These are phyloP conservation scores for Monilinia aucupariae DNA, from an alignment of 2,329 filamentous ascomycete species.

Conservation along the genomic window DNA sequence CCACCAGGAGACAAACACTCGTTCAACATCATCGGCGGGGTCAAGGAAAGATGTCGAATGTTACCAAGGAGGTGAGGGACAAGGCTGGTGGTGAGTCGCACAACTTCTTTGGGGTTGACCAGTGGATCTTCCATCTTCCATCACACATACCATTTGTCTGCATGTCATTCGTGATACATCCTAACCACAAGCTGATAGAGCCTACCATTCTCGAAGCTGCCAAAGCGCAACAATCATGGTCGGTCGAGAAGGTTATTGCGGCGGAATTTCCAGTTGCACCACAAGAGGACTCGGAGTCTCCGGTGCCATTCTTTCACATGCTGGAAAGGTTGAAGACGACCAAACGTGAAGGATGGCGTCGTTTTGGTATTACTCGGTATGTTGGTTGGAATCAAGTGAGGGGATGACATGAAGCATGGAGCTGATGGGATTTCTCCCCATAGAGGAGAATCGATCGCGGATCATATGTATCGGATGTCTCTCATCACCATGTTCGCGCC, in stretches of 20 bases:
- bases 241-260: slow-evolving; percentile 55
- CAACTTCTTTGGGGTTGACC: neutral
- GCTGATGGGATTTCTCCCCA: too few relatives aligned
- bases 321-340: slow-evolving; percentile 93
- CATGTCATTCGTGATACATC: neutral
- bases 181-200: slow-evolving; percentile 4
- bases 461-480: slow-evolving; percentile 99
- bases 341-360: slow-evolving; percentile 90
- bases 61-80: neutral
- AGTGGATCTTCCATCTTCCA: too few relatives aligned
- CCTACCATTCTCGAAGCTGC: neutral
- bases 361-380: slow-evolving; percentile 68
- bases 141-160: neutral
- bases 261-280: slow-evolving; percentile 54
- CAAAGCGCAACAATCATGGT: slow-evolving; percentile 40
- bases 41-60: slow-evolving; percentile 4
- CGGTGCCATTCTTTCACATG: slow-evolving; percentile 88
- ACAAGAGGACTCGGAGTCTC: slow-evolving; percentile 60
- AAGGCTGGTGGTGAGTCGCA: slow-evolving; percentile 10
- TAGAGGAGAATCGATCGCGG: slow-evolving; percentile 83
- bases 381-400: slow-evolving; percentile 17
- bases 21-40: slow-evolving; percentile 7
- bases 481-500: slow-evolving; percentile 92
- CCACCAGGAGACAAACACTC: neutral
- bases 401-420: too few relatives aligned